A percentile compares a stretch with the other conserved stretches of the same genome.
phyloP scores from a whole-genome alignment of 352 stramenopile species.

The Phytophthora brassicae region DNA sequence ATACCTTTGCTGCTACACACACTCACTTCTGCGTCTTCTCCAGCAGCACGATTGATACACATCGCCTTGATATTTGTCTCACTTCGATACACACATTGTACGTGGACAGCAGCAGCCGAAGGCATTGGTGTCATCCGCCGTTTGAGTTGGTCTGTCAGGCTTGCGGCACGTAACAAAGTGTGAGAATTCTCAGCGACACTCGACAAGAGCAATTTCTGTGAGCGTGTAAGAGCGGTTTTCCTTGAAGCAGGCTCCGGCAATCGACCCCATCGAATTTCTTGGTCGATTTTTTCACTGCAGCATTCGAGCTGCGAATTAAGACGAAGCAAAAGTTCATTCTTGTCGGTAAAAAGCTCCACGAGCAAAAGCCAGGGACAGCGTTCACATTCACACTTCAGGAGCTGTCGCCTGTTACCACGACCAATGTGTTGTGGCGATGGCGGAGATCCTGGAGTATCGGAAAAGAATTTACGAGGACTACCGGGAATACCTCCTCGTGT shows the following conservation, averaged over 20 bases:
- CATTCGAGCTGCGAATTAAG: constrained; percentile 69
- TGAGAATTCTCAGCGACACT: constrained; percentile 39
- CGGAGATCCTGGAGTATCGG: constrained; percentile 19
- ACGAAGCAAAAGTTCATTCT: constrained; percentile 71
- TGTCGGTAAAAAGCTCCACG: constrained; percentile 69
- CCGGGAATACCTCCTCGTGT: constrained; percentile 17
- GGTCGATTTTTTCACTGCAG: constrained; percentile 76
- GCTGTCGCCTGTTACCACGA: constrained; percentile 39
- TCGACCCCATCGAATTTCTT: constrained; percentile 71
- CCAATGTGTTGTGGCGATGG: constrained; percentile 26
- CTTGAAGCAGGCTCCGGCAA: constrained; percentile 64
- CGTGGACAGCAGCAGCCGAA: constrained; percentile 35
- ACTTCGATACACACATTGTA: constrained; percentile 75
- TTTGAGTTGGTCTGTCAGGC: constrained; percentile 63
- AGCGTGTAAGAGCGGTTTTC: constrained; percentile 63
- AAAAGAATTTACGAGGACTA: constrained; percentile 25
- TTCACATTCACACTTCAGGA: constrained; percentile 71
- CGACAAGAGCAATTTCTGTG: constrained; percentile 64
- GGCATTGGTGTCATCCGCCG: constrained; percentile 47
- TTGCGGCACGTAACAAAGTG: constrained; percentile 38
- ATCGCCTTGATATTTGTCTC: constrained; percentile 86
- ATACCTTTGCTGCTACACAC: constrained; percentile 80
- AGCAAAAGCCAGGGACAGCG: constrained; percentile 75
- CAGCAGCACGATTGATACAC: constrained; percentile 71
- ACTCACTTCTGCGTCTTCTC: constrained; percentile 61